phyloP scores from a whole-genome alignment of 805 yeast species.

The Teunomyces cretensis region DNA sequence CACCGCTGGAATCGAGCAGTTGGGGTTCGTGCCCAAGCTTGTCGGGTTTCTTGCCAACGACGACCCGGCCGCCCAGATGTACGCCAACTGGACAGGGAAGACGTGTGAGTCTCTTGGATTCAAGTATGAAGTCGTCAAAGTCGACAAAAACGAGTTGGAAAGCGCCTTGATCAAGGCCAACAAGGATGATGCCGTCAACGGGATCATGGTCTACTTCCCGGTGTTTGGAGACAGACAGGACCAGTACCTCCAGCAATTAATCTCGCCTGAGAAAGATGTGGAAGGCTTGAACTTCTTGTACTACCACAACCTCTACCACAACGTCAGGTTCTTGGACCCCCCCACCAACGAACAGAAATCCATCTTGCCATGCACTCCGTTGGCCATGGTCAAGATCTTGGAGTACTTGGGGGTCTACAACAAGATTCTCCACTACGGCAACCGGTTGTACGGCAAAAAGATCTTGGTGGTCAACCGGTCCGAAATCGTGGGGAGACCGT shows the following conservation, averaged over 20 bases:
- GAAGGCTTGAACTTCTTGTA: conserved; percentile 92
- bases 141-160: conserved; percentile 81
- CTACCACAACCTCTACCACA: conserved; percentile 93
- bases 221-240: conserved; percentile 95
- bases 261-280: conserved; percentile 88
- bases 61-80: conserved; percentile 94
- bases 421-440: conserved; percentile 77
- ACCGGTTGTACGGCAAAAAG: conserved; percentile 90
- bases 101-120: conserved; percentile 87
- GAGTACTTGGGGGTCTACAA: conserved; percentile 91
- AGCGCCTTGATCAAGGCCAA: conserved; percentile 82
- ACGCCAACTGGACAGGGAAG: conserved; percentile 94
- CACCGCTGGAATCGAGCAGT: conserved; percentile 49
- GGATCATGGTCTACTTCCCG: conserved; percentile 97
- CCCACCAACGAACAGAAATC: conserved; percentile 69
- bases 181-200: conserved; percentile 70
- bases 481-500: conserved; percentile 95
- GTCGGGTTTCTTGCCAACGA: conserved; percentile 91
- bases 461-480: conserved; percentile 88
- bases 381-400: conserved; percentile 89
- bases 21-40: conserved; percentile 64
- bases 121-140: conserved; percentile 70
- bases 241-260: conserved; percentile 91
- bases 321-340: conserved; percentile 77
- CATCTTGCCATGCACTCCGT: conserved; percentile 93